Evolutionary conservation across 2,329 filamentous ascomycete genomes (phyloP).

Genomic region (Sarocladiaceae sp.): DNA sequence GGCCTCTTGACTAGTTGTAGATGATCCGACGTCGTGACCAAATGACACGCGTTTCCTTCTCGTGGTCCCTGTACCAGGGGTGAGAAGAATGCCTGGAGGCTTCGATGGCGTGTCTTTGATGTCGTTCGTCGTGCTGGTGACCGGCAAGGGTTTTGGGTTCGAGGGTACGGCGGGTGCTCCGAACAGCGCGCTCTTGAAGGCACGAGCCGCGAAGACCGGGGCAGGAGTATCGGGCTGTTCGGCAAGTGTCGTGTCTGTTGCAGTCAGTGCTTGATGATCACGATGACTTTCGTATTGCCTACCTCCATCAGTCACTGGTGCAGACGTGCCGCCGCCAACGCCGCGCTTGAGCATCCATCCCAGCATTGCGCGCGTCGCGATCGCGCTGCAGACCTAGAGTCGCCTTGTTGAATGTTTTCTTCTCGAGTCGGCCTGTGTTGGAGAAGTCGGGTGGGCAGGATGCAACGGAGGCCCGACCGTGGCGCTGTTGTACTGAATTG

Average conservation of each 20-base stretch:
- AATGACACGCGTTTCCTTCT: conserved; percentile 61
- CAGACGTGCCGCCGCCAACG: conserved; percentile 26
- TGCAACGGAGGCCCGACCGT: no score
- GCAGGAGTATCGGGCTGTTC: conserved; percentile 60
- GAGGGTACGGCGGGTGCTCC: conserved; percentile 42
- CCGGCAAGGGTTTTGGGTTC: not conserved
- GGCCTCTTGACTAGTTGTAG: conserved; percentile 18
- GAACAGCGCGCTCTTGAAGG: conserved; percentile 58
- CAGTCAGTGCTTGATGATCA: not conserved
- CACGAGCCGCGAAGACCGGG: conserved; percentile 59
- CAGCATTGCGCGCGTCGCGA: conserved; percentile 38
- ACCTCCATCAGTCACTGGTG: conserved; percentile 24
- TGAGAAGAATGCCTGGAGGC: conserved; percentile 55
- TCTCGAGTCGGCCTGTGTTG: no score
- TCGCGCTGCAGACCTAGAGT: no score
- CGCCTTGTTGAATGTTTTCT: no score
- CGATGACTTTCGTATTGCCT: conserved; percentile 10
- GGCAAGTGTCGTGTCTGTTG: conserved; percentile 38
- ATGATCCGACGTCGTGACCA: conserved; percentile 43
- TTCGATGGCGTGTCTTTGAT: conserved; percentile 42
- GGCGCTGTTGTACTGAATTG: no score
- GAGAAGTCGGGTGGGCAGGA: no score
- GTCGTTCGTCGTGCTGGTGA: conserved; percentile 9
- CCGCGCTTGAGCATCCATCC: conserved; percentile 51
- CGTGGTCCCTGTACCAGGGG: conserved; percentile 54